phyloP scores from a whole-genome alignment of 352 stramenopile genomes.

The Globisporangium nagaii region DNA sequence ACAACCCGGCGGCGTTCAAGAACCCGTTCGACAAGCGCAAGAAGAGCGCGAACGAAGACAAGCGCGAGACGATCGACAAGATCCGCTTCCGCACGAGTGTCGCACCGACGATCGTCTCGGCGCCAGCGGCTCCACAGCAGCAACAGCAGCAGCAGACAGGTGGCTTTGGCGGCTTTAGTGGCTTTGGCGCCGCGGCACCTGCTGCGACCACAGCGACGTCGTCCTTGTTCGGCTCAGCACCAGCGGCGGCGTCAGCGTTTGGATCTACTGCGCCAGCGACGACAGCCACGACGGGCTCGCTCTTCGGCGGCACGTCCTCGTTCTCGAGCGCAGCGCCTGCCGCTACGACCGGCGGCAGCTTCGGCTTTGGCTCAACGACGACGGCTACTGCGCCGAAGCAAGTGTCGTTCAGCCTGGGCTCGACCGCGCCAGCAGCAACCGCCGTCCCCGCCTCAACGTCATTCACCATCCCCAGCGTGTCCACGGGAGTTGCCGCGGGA shows the following conservation, averaged over 20 bases:
- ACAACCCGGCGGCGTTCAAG: conserved; percentile 52
- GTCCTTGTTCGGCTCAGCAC: conserved; percentile 4
- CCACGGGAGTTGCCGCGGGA: conserved; percentile 19
- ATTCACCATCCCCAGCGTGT: conserved; percentile 16
- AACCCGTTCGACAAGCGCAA: conserved; percentile 79
- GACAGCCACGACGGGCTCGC: conserved; percentile 10
- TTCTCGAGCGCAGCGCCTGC: conserved; percentile 1
- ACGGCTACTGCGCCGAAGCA: conserved; percentile 39
- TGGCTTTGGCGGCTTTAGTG: background rate
- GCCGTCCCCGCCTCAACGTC: conserved; percentile 22
- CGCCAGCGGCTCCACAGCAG: conserved; percentile 7
- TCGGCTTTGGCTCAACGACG: conserved; percentile 32
- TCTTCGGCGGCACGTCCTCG: conserved; percentile 9
- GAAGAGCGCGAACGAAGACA: conserved; percentile 58
- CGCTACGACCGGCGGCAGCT: background rate
- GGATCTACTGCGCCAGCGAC: conserved; percentile 6
- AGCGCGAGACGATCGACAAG: conserved; percentile 58
- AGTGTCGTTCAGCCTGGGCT: conserved; percentile 50
- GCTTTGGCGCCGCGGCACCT: conserved; percentile 1
- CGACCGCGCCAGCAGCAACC: conserved; percentile 17
- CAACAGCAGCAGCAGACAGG: conserved; percentile 7
- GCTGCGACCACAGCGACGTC: background rate
- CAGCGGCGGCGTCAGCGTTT: conserved; percentile 23
- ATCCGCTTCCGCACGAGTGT: conserved; percentile 77
- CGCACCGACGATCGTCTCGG: conserved; percentile 52